Percentiles rank a stretch among this genome's conserved stretches.
These are phyloP conservation scores for Dipteronia dyeriana DNA, from an alignment of 345 rosid species.

Conservation along the genomic window DNA sequence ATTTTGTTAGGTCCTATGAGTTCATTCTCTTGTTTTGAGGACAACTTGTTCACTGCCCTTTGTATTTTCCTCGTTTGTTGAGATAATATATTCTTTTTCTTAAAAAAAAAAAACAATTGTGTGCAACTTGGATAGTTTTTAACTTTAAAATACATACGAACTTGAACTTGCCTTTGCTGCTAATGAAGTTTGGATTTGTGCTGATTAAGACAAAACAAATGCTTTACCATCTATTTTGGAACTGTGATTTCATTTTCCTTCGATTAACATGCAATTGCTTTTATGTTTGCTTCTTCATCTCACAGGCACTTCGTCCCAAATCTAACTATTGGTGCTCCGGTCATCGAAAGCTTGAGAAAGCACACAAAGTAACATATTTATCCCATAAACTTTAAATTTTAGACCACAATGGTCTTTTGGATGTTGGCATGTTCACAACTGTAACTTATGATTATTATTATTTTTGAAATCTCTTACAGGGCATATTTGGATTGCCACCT, in stretches of 20 bases:
- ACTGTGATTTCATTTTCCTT: neutral
- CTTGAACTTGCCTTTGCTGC: neutral
- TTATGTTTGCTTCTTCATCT: slow-evolving; percentile 14
- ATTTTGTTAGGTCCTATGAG: neutral
- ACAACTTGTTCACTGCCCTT: no score
- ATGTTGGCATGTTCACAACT: neutral
- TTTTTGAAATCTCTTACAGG: slow-evolving; percentile 36
- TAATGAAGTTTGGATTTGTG: neutral
- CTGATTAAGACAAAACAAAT: neutral
- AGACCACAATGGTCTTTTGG: neutral
- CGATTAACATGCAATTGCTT: neutral
- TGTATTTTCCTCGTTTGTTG: no score
- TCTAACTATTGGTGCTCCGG: slow-evolving; percentile 85
- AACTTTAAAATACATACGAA: neutral
- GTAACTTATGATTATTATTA: neutral
- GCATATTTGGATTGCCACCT: slow-evolving; percentile 95
- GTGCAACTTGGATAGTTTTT: neutral
- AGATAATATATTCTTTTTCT: no score
- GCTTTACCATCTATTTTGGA: neutral
- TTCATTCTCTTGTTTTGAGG: neutral
- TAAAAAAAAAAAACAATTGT: no score
- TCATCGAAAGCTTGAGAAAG: slow-evolving; percentile 86
- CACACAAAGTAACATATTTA: slow-evolving; percentile 61
- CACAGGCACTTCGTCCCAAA: slow-evolving; percentile 87
- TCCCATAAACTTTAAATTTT: neutral